Percentiles rank a stretch among this genome's conserved stretches.
Evolutionary conservation across 2,329 filamentous ascomycete species (phyloP).

Genomic region (Colletotrichum theobromicola): DNA sequence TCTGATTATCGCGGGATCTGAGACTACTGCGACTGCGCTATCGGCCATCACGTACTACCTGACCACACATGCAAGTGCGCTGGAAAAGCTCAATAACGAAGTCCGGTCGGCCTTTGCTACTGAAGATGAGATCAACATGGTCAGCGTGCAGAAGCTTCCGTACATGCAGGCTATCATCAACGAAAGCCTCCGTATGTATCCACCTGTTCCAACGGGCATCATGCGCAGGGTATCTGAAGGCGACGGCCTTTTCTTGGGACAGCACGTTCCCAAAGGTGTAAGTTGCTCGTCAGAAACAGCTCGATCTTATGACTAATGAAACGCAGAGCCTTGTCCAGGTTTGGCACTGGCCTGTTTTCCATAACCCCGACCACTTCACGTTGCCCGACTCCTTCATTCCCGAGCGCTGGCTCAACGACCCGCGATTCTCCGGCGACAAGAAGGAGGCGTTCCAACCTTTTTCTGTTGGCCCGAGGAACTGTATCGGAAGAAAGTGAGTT

Average conservation of each 20-base stretch:
- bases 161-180: conserved; percentile 42
- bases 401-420: conserved; percentile 44
- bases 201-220: conserved; percentile 20
- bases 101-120: conserved; percentile 35
- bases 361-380: conserved; percentile 33
- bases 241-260: conserved; percentile 34
- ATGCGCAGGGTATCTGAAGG: neutral
- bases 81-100: conserved; percentile 34
- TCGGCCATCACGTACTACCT: conserved; percentile 3
- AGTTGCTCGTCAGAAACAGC: conserved; percentile 1
- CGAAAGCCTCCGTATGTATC: conserved; percentile 43
- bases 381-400: conserved; percentile 43
- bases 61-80: neutral
- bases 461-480: conserved; percentile 52
- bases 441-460: conserved; percentile 52
- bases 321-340: conserved; percentile 15
- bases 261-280: conserved; percentile 36
- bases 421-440: conserved; percentile 36
- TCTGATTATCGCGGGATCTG: conserved; percentile 7
- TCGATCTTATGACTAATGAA: neutral
- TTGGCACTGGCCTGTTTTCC: conserved; percentile 33
- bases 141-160: conserved; percentile 27
- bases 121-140: conserved; percentile 35
- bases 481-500: conserved; percentile 53
- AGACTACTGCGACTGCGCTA: conserved; percentile 9